These are phyloP conservation scores for Colletotrichum sp. DNA, from an alignment of 2,329 filamentous ascomycete species.

Conservation along the genomic window DNA sequence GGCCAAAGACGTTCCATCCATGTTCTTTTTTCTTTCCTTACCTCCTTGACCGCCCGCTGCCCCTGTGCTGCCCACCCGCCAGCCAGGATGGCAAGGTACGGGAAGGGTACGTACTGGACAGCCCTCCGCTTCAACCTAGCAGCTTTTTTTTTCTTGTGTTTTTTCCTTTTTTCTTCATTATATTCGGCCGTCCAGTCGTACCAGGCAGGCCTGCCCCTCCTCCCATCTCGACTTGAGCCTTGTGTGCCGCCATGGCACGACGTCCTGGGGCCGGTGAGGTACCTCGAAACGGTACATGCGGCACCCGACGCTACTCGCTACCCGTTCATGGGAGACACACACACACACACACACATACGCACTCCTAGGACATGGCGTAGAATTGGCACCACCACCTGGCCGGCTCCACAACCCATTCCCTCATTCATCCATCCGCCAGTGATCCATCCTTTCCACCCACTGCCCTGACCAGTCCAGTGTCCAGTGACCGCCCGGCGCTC, in stretches of 20 bases:
- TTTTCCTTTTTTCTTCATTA: background rate
- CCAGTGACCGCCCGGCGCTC: background rate
- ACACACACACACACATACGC: background rate
- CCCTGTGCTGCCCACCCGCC: background rate
- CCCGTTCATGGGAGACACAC: background rate
- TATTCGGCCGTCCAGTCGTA: background rate
- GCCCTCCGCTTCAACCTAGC: background rate
- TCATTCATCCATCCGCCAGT: background rate
- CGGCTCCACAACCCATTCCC: conserved; percentile 6
- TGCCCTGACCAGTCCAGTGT: background rate
- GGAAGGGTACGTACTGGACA: background rate
- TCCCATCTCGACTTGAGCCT: conserved; percentile 1
- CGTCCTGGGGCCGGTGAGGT: background rate
- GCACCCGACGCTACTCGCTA: background rate
- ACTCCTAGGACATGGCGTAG: background rate
- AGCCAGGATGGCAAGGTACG: background rate
- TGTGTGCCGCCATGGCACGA: conserved; percentile 17
- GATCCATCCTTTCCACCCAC: background rate
- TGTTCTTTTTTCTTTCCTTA: conserved; percentile 20
- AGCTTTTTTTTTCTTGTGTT: background rate
- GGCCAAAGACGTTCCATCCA: conserved; percentile 23
- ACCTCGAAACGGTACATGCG: background rate
- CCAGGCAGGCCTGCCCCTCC: background rate
- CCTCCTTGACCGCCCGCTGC: conserved; percentile 16
- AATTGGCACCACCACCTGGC: conserved; percentile 11